These are phyloP conservation scores for Metarhizium sp. DNA, from an alignment of 2,329 filamentous ascomycete genomes.

Conservation along the genomic window DNA sequence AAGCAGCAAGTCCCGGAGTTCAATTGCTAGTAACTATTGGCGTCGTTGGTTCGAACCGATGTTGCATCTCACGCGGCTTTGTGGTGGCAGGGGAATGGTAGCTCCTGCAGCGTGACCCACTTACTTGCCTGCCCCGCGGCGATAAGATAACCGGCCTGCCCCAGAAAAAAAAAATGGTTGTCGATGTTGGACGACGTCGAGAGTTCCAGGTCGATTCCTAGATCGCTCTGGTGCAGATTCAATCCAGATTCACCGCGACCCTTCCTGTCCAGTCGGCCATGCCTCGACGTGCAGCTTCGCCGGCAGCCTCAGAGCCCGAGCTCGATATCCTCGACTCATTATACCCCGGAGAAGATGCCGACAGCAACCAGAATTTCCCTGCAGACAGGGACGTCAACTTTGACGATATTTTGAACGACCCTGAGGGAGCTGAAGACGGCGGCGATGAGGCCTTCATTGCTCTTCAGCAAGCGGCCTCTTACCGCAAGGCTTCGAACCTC, in stretches of 20 bases:
- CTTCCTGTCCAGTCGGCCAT: conserved; percentile 34
- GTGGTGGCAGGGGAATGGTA: not conserved
- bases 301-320: conserved; percentile 78
- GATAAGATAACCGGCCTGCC: conserved; percentile 28
- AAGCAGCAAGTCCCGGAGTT: not conserved
- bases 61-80: not conserved
- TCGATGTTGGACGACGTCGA: not conserved
- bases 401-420: conserved; percentile 50
- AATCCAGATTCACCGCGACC: not conserved
- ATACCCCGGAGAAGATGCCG: conserved; percentile 52
- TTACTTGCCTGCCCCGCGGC: conserved; percentile 17
- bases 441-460: conserved; percentile 88
- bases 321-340: conserved; percentile 80
- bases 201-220: not conserved
- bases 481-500: conserved; percentile 72
- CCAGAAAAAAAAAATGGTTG: conserved; percentile 21
- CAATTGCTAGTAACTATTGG: not conserved
- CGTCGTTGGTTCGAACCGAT: not conserved
- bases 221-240: not conserved
- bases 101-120: conserved; percentile 3
- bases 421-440: conserved; percentile 39
- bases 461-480: conserved; percentile 74
- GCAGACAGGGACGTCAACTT: conserved; percentile 44
- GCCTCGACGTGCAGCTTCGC: conserved; percentile 67
- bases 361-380: conserved; percentile 26